These are phyloP conservation scores for Saitoella complicata DNA, from an alignment of 805 yeast genomes.

Conservation along the genomic window DNA sequence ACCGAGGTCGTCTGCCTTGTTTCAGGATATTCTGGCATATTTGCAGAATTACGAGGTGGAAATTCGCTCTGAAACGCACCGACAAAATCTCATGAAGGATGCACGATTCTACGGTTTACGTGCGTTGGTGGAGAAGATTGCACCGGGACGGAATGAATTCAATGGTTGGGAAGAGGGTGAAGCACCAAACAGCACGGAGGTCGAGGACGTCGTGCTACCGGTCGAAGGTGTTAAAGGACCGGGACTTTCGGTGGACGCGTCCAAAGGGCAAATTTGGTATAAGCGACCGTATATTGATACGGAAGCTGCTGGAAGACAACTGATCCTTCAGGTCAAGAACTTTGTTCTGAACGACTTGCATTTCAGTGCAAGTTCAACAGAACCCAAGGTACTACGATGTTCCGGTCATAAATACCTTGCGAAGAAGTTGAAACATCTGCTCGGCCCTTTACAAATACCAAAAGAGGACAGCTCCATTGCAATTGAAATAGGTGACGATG, in stretches of 20 bases:
- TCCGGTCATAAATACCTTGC: no score
- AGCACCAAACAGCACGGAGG: constrained; percentile 37
- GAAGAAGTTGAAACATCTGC: no score
- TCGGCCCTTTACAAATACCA: no score
- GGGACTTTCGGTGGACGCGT: neutral
- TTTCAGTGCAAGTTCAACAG: no score
- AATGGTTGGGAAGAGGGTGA: constrained; percentile 37
- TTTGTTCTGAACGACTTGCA: no score
- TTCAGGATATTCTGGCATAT: constrained; percentile 36
- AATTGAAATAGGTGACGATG: no score
- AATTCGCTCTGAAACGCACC: constrained; percentile 36
- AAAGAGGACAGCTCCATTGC: no score
- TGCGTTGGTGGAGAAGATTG: constrained; percentile 54
- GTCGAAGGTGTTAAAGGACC: constrained; percentile 4
- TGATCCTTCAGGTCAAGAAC: no score
- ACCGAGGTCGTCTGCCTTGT: constrained; percentile 37
- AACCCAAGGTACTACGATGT: no score
- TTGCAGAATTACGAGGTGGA: constrained; percentile 38
- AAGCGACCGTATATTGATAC: constrained; percentile 12
- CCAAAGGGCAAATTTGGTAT: constrained; percentile 3
- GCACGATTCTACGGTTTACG: constrained; percentile 62
- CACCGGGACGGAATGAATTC: constrained; percentile 32
- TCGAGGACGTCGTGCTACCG: constrained; percentile 28
- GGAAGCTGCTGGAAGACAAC: neutral
- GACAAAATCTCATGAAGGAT: constrained; percentile 45